Evolutionary conservation across 2,329 filamentous ascomycete genomes (phyloP).

Genomic region (Acrodontium crateriforme): DNA sequence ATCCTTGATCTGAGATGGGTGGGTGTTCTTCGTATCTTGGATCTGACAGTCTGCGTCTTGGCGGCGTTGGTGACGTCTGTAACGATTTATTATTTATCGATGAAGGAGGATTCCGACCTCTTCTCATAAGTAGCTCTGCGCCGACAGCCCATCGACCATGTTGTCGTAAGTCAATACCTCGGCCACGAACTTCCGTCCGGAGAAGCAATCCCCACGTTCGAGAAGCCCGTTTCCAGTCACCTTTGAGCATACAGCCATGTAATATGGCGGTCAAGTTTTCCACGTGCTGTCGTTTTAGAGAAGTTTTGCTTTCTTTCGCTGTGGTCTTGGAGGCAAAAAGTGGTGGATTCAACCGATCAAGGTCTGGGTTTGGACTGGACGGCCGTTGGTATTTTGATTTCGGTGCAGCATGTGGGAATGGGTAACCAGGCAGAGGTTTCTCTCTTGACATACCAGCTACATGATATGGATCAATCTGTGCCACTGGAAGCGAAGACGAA

Average conservation of each 20-base stretch:
- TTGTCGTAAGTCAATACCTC: conserved; percentile 52
- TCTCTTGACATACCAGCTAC: conserved; percentile 28
- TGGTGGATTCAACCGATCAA: conserved; percentile 24
- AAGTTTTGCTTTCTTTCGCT: conserved; percentile 10
- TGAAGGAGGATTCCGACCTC: conserved; percentile 5
- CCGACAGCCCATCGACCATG: conserved; percentile 69
- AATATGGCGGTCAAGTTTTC: conserved; percentile 54
- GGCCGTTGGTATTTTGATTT: conserved; percentile 7
- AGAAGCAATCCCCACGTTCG: conserved; percentile 64
- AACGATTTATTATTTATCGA: neutral
- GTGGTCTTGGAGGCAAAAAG: conserved; percentile 20
- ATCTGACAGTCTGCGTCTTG: neutral
- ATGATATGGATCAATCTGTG: conserved; percentile 21
- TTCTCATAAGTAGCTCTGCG: conserved; percentile 66
- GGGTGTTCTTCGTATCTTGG: neutral
- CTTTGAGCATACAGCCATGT: conserved; percentile 56
- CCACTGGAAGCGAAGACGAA: conserved; percentile 13
- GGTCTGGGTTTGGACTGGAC: neutral
- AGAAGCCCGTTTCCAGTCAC: conserved; percentile 57
- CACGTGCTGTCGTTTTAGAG: conserved; percentile 43
- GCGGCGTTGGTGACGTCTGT: too few species aligned
- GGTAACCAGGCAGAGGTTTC: conserved; percentile 25
- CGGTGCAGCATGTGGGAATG: conserved; percentile 32
- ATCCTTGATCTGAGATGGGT: conserved; percentile 27
- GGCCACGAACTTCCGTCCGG: conserved; percentile 43